Evolutionary conservation across 345 rosid genomes (phyloP).

Genomic region (Lepidium aucheri): DNA sequence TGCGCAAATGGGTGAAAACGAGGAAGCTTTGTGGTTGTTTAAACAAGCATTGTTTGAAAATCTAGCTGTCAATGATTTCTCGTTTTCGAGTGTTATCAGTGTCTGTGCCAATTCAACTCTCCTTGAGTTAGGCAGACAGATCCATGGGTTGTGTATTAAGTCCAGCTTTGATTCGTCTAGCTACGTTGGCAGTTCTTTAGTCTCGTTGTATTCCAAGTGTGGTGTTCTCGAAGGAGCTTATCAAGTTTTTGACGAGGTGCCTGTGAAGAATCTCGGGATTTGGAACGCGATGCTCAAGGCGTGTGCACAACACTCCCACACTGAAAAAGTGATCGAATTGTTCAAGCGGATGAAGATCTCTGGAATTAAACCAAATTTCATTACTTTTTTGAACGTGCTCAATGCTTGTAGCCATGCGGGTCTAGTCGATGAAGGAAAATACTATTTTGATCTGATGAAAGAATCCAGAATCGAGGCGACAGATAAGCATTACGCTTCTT

Average conservation of each 20-base stretch:
- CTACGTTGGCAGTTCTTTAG: slow-evolving; percentile 72
- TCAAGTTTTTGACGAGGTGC: slow-evolving; percentile 46
- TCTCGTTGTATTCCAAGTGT: slow-evolving; percentile 74
- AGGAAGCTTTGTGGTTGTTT: slow-evolving; percentile 62
- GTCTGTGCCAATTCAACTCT: slow-evolving; percentile 68
- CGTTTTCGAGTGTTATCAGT: slow-evolving; percentile 65
- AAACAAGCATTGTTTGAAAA: slow-evolving; percentile 48
- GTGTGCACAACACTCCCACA: slow-evolving; percentile 67
- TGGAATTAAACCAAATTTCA: slow-evolving; percentile 69
- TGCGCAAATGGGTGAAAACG: slow-evolving; percentile 60
- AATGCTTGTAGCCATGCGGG: slow-evolving; percentile 94
- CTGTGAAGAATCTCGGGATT: slow-evolving; percentile 57
- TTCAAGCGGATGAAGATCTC: slow-evolving; percentile 48
- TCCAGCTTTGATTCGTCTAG: slow-evolving; percentile 54
- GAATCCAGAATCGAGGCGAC: slow-evolving; percentile 55
- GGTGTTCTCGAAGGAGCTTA: slow-evolving; percentile 65
- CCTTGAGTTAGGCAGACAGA: slow-evolving; percentile 76
- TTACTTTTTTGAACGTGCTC: slow-evolving; percentile 62
- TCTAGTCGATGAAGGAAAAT: slow-evolving; percentile 50
- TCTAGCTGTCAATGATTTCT: slow-evolving; percentile 72
- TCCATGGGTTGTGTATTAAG: slow-evolving; percentile 76
- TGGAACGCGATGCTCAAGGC: slow-evolving; percentile 92
- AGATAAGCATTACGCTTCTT: slow-evolving; percentile 72
- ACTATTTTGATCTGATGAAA: slow-evolving; percentile 67
- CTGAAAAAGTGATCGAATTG: slow-evolving; percentile 38